Evolutionary conservation across 257 asterid species (phyloP), one percentile per base, ranked within the genome.

Genomic region (Craterostigma plantagineum): DNA sequence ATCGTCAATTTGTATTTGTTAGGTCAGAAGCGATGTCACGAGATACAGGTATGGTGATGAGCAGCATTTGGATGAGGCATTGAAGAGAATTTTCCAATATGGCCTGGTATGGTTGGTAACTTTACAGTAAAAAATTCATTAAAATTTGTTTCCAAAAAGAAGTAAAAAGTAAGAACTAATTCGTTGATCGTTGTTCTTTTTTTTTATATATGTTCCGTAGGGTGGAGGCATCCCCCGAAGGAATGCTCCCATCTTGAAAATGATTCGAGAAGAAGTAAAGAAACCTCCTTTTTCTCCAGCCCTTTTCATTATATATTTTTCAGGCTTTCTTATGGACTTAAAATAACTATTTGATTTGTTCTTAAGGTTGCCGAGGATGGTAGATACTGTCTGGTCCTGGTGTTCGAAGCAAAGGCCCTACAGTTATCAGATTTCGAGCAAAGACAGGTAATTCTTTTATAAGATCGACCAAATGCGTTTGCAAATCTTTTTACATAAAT

Each of bases 31-130:
- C 57, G 99, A 90, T 67, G 99, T 90, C 43, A 90, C 69, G 41
- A 75, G 98, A 54, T 90, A 79, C 41, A 94, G 95, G 46, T 90
- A 83, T 48, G 99, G 99, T 42, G 99, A 90, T 35, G 99, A 90
- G 60, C 99, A 90, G 38, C 98, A 83, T 74, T 65, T 83, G 49
- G 99, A 90, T 0, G 99, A 90, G 67, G 95, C 99, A 46, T 57
- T 83, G 59, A 90, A 83, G 66, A 66, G 99, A 50, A 90, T 90
- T 54, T 90, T 90, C 64, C 94, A 90, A 52, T 90, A 79, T 48
- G 92, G 99, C 7, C 82, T 48, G 99, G 99, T 90, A n/a, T n/a
- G n/a, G n/a, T n/a, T 35, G 13, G 30, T 11, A 36, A 36, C 11
- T 36, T 12, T 36, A 10, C 14, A 36, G n/a, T n/a, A n/a, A n/a